phyloP scores from a whole-genome alignment of 176 grass and related monocot genomes.

The Cocos nucifera region DNA sequence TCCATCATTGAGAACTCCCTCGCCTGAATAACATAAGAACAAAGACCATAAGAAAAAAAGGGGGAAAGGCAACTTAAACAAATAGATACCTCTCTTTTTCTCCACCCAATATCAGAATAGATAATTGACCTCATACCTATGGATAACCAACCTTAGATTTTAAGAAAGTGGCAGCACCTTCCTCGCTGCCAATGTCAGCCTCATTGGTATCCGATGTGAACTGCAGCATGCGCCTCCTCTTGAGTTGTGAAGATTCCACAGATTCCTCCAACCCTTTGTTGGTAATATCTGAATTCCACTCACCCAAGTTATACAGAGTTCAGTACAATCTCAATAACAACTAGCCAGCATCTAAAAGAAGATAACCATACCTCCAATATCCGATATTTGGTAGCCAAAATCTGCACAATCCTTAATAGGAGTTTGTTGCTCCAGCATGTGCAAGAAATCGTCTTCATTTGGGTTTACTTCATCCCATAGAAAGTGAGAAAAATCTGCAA shows the following conservation, averaged over 20 bases:
- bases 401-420: constrained; percentile 89
- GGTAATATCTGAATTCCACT: constrained; percentile 31
- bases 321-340: constrained; percentile 5
- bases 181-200: constrained; percentile 8
- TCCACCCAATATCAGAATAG: background rate
- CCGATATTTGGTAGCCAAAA: constrained; percentile 34
- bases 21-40: constrained; percentile 22
- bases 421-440: constrained; percentile 75
- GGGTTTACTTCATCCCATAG: constrained; percentile 48
- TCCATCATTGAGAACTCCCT: constrained; percentile 42
- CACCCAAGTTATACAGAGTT: constrained; percentile 12
- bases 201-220: constrained; percentile 23
- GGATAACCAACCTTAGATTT: constrained; percentile 16
- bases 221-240: constrained; percentile 32
- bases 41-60: background rate
- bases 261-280: constrained; percentile 21
- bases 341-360: background rate
- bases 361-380: constrained; percentile 49
- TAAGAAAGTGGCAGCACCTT: constrained; percentile 16
- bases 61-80: too few species aligned
- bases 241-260: constrained; percentile 23
- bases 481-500: constrained; percentile 39
- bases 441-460: constrained; percentile 39
- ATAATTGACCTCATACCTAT: background rate
- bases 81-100: background rate